These are phyloP conservation scores for Closterium sp. DNA, from an alignment of 139 green algal species.

Conservation along the genomic window DNA sequence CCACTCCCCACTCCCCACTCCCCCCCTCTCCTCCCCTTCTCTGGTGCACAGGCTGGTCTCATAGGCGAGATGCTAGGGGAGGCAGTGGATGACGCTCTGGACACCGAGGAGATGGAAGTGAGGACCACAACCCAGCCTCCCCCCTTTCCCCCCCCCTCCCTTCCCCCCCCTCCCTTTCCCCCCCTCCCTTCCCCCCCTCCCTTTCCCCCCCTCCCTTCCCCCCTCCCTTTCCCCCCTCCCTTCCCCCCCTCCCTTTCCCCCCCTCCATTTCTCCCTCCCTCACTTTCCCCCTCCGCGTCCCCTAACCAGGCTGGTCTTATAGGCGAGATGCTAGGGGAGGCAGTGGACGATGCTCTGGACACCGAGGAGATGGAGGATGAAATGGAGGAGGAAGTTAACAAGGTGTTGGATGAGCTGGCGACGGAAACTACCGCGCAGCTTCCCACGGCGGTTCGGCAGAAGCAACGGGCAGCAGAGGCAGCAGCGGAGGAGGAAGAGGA, in stretches of 20 bases:
- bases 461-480: constrained; percentile 22
- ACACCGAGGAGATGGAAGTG: not conserved
- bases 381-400: constrained; percentile 55
- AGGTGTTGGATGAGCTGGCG: constrained; percentile 52
- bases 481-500: constrained; percentile 1
- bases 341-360: constrained; percentile 54
- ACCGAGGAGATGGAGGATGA: constrained; percentile 59
- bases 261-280: constrained; percentile 25
- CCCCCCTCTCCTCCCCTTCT: not conserved
- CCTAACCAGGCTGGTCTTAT: constrained; percentile 54
- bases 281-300: constrained; percentile 11
- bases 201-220: constrained; percentile 12
- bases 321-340: constrained; percentile 58
- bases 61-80: not conserved
- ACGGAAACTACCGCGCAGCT: constrained; percentile 34
- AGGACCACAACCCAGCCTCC: not conserved
- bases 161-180: not conserved
- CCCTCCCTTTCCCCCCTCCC: constrained; percentile 28
- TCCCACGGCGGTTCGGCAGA: constrained; percentile 8
- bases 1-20: not conserved
- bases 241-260: constrained; percentile 34
- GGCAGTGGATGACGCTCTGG: not conserved
- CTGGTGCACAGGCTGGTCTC: not conserved
- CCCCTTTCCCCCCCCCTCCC: not conserved
- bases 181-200: too few relatives aligned